These are phyloP conservation scores for Phellinidium pouzarii DNA, from an alignment of 1,284 basidiomycete species.

Conservation along the genomic window DNA sequence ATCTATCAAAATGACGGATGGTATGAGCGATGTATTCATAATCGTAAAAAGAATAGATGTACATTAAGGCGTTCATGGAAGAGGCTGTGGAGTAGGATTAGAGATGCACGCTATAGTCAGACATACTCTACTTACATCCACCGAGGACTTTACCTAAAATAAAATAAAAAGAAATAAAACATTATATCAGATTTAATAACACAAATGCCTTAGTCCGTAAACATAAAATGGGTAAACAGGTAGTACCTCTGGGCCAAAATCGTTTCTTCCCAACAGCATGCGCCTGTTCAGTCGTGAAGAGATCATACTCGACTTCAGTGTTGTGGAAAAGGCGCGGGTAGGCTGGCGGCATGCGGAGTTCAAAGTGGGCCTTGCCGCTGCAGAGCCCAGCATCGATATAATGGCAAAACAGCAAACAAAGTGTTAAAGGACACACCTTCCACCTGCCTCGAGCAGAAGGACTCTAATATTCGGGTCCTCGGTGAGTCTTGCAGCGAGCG, in stretches of 20 bases:
- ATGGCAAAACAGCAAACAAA: background rate
- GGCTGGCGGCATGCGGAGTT: conserved; percentile 1
- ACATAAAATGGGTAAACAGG: background rate
- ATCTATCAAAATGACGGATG: conserved; percentile 36
- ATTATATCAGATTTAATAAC: too few species aligned
- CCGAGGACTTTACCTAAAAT: conserved; percentile 17
- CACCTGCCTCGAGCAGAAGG: conserved; percentile 21
- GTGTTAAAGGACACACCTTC: conserved; percentile 8
- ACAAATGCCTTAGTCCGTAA: background rate
- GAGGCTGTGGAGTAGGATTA: conserved; percentile 7
- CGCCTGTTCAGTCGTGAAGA: conserved; percentile 12
- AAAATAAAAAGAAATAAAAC: too few species aligned
- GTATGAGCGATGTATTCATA: too few species aligned
- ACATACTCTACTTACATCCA: conserved; percentile 12
- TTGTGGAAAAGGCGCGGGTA: conserved; percentile 9
- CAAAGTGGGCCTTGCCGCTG: conserved; percentile 6
- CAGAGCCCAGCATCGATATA: background rate
- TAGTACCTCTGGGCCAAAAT: conserved; percentile 18
- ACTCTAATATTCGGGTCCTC: conserved; percentile 30
- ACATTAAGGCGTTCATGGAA: conserved; percentile 18
- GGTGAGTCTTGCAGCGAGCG: conserved; percentile 34
- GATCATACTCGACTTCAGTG: conserved; percentile 10
- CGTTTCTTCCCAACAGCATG: conserved; percentile 13
- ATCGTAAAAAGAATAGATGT: background rate
- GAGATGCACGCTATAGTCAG: background rate